phyloP scores from a whole-genome alignment of 2,329 filamentous ascomycete species.

The Teratosphaeria pseudoeucalypti region DNA sequence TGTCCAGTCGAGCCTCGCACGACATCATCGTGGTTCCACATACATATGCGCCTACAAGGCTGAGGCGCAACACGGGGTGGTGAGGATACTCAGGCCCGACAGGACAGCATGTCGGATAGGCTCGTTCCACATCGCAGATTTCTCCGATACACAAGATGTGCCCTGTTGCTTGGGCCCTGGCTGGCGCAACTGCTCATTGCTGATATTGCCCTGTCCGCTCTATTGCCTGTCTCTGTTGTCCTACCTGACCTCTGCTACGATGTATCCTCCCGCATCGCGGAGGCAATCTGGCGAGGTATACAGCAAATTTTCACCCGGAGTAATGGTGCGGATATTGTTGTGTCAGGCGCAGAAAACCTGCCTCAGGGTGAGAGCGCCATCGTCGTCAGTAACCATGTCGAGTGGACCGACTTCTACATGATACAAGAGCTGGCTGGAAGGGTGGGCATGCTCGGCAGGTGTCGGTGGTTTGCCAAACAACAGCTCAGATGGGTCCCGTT shows the following conservation, averaged over 20 bases:
- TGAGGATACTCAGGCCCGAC: not conserved
- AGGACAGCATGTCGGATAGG: not conserved
- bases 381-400: conserved; percentile 50
- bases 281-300: conserved; percentile 47
- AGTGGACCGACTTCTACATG: conserved; percentile 56
- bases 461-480: conserved; percentile 53
- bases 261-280: conserved; percentile 45
- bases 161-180: conserved; percentile 37
- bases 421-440: conserved; percentile 47
- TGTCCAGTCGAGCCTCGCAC: not conserved
- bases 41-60: not conserved
- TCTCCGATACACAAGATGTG: conserved; percentile 9
- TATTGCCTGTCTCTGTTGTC: conserved; percentile 23
- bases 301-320: conserved; percentile 45
- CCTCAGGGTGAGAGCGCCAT: conserved; percentile 49
- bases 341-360: conserved; percentile 41
- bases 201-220: conserved; percentile 35
- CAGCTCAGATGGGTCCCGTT: conserved; percentile 50
- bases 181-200: conserved; percentile 42
- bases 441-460: conserved; percentile 49
- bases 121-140: not conserved
- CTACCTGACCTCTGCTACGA: conserved; percentile 43
- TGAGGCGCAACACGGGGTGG: not conserved
- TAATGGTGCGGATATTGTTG: conserved; percentile 45
- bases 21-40: not conserved